A percentile compares a stretch with the other conserved stretches of the same genome.
Conservation (phyloP, 768 basidiomycete genomes). For the Boletus sp. region DNA sequence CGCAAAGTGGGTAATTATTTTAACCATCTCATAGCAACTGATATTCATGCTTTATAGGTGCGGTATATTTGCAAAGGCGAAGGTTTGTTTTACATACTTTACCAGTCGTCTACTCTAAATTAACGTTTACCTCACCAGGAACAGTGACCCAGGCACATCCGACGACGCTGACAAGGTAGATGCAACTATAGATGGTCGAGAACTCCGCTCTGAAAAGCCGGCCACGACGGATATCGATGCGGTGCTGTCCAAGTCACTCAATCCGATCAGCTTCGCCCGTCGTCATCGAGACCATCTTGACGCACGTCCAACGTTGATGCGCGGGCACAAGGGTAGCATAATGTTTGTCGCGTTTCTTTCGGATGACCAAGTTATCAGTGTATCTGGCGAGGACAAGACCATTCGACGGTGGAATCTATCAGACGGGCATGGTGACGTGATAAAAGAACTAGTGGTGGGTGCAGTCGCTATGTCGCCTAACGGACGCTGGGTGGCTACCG, state of each 20-base stretch:
- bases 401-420: slow-evolving; percentile 17
- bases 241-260: too few species aligned
- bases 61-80: slow-evolving; percentile 13
- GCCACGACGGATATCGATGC: too few species aligned
- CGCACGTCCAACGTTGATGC: slow-evolving; percentile 4
- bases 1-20: neutral
- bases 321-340: slow-evolving; percentile 12
- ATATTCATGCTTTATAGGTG: neutral
- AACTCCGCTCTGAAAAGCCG: too few species aligned
- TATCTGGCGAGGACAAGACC: slow-evolving; percentile 17
- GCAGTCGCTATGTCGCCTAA: slow-evolving; percentile 8
- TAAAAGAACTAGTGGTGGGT: slow-evolving; percentile 4
- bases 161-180: too few species aligned
- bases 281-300: too few species aligned
- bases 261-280: too few species aligned
- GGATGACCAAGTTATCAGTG: slow-evolving; percentile 13
- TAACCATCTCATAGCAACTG: neutral
- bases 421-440: neutral
- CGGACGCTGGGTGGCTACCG: slow-evolving; percentile 16
- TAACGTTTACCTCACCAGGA: too few species aligned
- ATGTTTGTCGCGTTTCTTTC: slow-evolving; percentile 21
- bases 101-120: too few species aligned
- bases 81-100: neutral
- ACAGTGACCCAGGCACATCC: neutral
- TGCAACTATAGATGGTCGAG: too few species aligned